Conservation (phyloP, 1,139 yeast genomes). For the Zygosaccharomyces sapae region DNA sequence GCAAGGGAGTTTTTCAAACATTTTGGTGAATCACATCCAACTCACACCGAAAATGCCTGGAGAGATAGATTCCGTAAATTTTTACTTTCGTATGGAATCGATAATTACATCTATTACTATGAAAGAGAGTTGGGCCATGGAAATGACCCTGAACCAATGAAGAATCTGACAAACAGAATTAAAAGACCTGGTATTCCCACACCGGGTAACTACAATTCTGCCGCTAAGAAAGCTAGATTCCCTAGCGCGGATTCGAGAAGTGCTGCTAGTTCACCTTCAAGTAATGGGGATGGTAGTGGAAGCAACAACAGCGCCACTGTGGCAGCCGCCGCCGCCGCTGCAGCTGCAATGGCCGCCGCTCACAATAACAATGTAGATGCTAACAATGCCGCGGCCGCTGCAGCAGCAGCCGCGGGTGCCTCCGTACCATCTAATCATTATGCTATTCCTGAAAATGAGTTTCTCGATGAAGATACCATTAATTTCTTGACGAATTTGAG, state of each 20-base stretch:
- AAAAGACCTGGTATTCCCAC: constrained; percentile 30
- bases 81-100: constrained; percentile 56
- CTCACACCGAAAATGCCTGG: constrained; percentile 66
- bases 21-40: constrained; percentile 43
- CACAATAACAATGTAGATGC: constrained; percentile 14
- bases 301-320: constrained; percentile 20
- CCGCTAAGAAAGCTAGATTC: constrained; percentile 23
- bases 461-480: constrained; percentile 35
- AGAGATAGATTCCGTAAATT: constrained; percentile 73
- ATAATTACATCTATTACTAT: constrained; percentile 53
- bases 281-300: constrained; percentile 30
- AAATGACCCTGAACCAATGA: constrained; percentile 51
- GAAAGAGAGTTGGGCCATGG: constrained; percentile 41
- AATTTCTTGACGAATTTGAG: constrained; percentile 32
- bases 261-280: constrained; percentile 10
- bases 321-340: constrained; percentile 22
- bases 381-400: constrained; percentile 8
- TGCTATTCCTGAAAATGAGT: constrained; percentile 34
- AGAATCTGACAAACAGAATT: constrained; percentile 43
- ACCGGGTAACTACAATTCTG: constrained; percentile 33
- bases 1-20: constrained; percentile 46
- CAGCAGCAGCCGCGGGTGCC: constrained; percentile 16
- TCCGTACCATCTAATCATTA: constrained; percentile 9
- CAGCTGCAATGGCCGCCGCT: constrained; percentile 21
- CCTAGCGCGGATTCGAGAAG: constrained; percentile 9